These are phyloP conservation scores for Epithele typhae DNA, from an alignment of 768 basidiomycete genomes.

Conservation along the genomic window DNA sequence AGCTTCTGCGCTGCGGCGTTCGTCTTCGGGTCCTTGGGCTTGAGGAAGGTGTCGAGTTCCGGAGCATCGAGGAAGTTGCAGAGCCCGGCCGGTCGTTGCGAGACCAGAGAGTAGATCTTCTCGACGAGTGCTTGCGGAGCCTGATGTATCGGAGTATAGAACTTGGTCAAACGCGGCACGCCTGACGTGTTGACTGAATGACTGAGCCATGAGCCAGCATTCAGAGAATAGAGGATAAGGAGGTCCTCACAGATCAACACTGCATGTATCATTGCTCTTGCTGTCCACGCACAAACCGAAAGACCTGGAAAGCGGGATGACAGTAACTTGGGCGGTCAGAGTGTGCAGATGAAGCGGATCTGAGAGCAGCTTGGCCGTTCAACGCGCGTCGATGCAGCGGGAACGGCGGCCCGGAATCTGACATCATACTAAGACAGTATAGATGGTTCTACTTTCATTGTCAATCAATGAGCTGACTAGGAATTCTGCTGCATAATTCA, in stretches of 20 bases:
- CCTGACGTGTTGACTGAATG: slow-evolving; percentile 90
- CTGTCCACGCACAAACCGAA: too few relatives aligned
- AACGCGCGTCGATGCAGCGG: too few relatives aligned
- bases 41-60: slow-evolving; percentile 73
- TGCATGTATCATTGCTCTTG: slow-evolving; percentile 91
- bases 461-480: too few relatives aligned
- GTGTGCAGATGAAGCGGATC: too few relatives aligned
- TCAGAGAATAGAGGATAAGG: not conserved
- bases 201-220: slow-evolving; percentile 2
- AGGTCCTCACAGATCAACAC: slow-evolving; percentile 67
- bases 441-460: too few relatives aligned
- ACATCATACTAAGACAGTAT: too few relatives aligned
- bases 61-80: slow-evolving; percentile 98
- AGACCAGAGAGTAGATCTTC: slow-evolving; percentile 88
- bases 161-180: slow-evolving; percentile 78
- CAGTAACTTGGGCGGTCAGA: too few relatives aligned
- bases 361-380: too few relatives aligned
- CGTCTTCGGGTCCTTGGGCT: slow-evolving; percentile 27
- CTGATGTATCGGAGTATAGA: slow-evolving; percentile 77
- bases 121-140: slow-evolving; percentile 68
- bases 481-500: too few relatives aligned
- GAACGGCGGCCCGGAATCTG: too few relatives aligned
- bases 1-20: slow-evolving; percentile 44
- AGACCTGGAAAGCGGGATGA: too few relatives aligned
- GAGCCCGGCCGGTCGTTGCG: slow-evolving; percentile 70